Conservation (phyloP, 148 eudicot genomes). For the Mesembryanthemum crystallinum region DNA sequence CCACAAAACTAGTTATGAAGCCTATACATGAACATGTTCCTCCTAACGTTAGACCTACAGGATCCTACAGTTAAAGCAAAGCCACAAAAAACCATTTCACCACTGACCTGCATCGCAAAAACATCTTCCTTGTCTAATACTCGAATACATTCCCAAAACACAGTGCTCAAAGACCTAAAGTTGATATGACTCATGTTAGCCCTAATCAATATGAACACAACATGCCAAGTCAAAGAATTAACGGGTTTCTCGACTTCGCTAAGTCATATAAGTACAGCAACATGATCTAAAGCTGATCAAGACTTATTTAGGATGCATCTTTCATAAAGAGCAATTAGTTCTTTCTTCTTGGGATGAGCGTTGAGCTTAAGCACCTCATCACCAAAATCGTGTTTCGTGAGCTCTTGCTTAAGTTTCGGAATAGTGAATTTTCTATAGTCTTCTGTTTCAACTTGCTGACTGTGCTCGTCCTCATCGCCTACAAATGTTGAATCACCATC, state of each 20-base stretch:
- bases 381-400: slow-evolving; percentile 74
- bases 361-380: slow-evolving; percentile 73
- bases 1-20: neutral
- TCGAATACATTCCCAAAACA: neutral
- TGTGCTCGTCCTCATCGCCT: slow-evolving; percentile 57
- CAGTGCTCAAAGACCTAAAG: neutral
- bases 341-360: slow-evolving; percentile 72
- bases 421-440: slow-evolving; percentile 77
- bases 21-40: slow-evolving; percentile 3
- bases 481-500: slow-evolving; percentile 65
- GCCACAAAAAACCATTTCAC: neutral
- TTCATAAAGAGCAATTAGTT: slow-evolving; percentile 76
- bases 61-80: slow-evolving; percentile 13
- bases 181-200: neutral
- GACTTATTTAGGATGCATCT: slow-evolving; percentile 58
- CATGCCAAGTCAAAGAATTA: neutral
- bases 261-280: neutral
- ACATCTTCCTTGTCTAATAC: neutral
- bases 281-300: slow-evolving; percentile 22
- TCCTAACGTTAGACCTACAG: slow-evolving; percentile 2
- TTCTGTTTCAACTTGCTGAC: slow-evolving; percentile 51
- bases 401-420: slow-evolving; percentile 69
- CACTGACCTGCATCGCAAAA: neutral
- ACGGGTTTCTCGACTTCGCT: neutral
- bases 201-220: slow-evolving; percentile 1